phyloP scores from a whole-genome alignment of 169 alveolate species.

The Babesia bovis region DNA sequence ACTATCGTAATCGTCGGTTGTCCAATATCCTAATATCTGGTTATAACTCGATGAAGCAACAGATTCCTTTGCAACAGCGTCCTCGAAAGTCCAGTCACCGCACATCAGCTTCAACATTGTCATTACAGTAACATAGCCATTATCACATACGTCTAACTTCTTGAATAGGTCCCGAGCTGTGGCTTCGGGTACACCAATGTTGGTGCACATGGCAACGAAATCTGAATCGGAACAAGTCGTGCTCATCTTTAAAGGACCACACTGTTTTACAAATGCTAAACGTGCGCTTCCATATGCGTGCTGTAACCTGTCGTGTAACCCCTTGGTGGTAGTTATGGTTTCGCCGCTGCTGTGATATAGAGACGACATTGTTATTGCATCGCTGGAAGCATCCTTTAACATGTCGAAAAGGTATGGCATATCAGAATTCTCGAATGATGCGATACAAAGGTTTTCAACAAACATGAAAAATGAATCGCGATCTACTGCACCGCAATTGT shows the following conservation, averaged over 20 bases:
- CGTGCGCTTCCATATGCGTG: slow-evolving; percentile 43
- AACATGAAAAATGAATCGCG: slow-evolving; percentile 34
- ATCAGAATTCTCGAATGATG: slow-evolving; percentile 42
- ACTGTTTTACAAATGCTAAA: slow-evolving; percentile 50
- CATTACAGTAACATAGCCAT: slow-evolving; percentile 46
- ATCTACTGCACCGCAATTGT: slow-evolving; percentile 47
- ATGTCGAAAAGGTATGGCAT: slow-evolving; percentile 35
- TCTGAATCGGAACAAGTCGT: slow-evolving; percentile 51
- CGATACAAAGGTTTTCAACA: slow-evolving; percentile 42
- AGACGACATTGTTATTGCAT: slow-evolving; percentile 49
- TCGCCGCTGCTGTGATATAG: slow-evolving; percentile 53
- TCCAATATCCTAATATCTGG: slow-evolving; percentile 35
- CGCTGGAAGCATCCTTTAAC: slow-evolving; percentile 39
- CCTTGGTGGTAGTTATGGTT: slow-evolving; percentile 15
- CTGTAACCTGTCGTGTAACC: slow-evolving; percentile 21
- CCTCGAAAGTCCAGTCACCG: slow-evolving; percentile 58
- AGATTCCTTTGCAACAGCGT: slow-evolving; percentile 43
- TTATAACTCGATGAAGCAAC: slow-evolving; percentile 22
- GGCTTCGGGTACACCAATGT: slow-evolving; percentile 44
- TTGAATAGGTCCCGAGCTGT: slow-evolving; percentile 28
- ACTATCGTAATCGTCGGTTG: slow-evolving; percentile 8
- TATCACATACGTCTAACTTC: slow-evolving; percentile 50
- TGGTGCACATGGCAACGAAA: slow-evolving; percentile 5
- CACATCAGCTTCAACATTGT: slow-evolving; percentile 60
- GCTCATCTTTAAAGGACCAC: slow-evolving; percentile 40